Conservation (phyloP, 441 rosid genomes). For the Daphne laureola region DNA sequence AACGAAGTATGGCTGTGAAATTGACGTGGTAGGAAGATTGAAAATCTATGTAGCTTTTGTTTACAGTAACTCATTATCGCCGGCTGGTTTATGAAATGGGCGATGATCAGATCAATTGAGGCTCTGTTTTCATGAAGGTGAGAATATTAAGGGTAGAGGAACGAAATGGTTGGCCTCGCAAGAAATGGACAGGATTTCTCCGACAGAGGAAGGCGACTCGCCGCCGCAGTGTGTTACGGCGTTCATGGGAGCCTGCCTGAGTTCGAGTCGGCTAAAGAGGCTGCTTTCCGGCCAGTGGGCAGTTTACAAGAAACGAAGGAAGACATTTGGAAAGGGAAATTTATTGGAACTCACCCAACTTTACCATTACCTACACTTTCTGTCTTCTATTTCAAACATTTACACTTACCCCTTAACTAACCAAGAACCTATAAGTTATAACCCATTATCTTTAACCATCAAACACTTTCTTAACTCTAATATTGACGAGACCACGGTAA, state of each 20-base stretch:
- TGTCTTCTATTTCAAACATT: too few relatives aligned
- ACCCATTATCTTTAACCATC: too few relatives aligned
- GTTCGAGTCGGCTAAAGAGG: neutral
- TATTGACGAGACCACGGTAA: too few relatives aligned
- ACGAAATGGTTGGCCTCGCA: conserved; percentile 45
- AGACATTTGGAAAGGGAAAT: too few relatives aligned
- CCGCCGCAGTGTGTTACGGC: conserved; percentile 36
- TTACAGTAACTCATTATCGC: conserved; percentile 22
- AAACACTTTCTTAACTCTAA: too few relatives aligned
- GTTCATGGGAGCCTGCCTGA: conserved; percentile 49
- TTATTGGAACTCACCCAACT: too few relatives aligned
- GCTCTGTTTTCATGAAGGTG: conserved; percentile 53
- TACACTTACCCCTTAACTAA: too few relatives aligned
- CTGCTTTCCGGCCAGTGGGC: conserved; percentile 60
- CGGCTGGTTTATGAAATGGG: neutral
- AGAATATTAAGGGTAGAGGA: conserved; percentile 34
- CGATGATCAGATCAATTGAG: conserved; percentile 29
- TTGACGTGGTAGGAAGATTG: conserved; percentile 11
- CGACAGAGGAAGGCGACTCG: conserved; percentile 12
- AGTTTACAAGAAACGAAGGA: neutral
- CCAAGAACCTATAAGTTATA: too few relatives aligned
- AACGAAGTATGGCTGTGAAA: conserved; percentile 9
- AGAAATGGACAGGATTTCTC: conserved; percentile 38
- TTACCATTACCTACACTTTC: too few relatives aligned
- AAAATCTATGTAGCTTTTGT: conserved; percentile 10